phyloP scores from a whole-genome alignment of 2,329 filamentous ascomycete genomes.

The Akanthomyces lecanii region DNA sequence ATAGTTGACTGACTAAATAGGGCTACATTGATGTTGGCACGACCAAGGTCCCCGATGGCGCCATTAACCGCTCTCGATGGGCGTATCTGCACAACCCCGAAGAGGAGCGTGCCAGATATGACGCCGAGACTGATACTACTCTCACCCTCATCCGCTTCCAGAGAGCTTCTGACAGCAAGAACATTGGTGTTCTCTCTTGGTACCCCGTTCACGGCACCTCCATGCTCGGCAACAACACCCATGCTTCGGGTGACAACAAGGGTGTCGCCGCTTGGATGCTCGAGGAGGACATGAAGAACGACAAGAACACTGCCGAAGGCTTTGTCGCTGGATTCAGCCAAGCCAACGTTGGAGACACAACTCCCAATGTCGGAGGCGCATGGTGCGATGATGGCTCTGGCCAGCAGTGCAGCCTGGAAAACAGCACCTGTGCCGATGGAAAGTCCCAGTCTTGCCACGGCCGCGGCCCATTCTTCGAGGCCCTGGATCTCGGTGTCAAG shows the following conservation, averaged over 20 bases:
- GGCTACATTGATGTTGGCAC: conserved; percentile 69
- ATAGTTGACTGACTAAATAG: conserved; percentile 21
- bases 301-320: conserved; percentile 52
- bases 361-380: conserved; percentile 80
- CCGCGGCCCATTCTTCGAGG: conserved; percentile 64
- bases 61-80: conserved; percentile 84
- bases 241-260: conserved; percentile 91
- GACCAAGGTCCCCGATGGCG: conserved; percentile 67
- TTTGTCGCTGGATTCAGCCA: conserved; percentile 94
- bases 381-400: conserved; percentile 85
- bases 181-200: conserved; percentile 80
- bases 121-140: conserved; percentile 46
- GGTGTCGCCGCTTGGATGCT: conserved; percentile 84
- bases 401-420: conserved; percentile 66
- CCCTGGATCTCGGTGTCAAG: conserved; percentile 65
- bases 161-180: conserved; percentile 68
- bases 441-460: conserved; percentile 68
- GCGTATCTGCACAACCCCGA: conserved; percentile 84
- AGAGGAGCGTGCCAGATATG: conserved; percentile 67
- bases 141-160: conserved; percentile 78
- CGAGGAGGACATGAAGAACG: conserved; percentile 61
- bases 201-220: conserved; percentile 91
- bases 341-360: conserved; percentile 85
- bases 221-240: conserved; percentile 85
- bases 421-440: conserved; percentile 76